A percentile compares a stretch with the other conserved stretches of the same genome.
These are phyloP conservation scores for Scalesia atractyloides DNA, from an alignment of 129 eudicot species.

Conservation along the genomic window DNA sequence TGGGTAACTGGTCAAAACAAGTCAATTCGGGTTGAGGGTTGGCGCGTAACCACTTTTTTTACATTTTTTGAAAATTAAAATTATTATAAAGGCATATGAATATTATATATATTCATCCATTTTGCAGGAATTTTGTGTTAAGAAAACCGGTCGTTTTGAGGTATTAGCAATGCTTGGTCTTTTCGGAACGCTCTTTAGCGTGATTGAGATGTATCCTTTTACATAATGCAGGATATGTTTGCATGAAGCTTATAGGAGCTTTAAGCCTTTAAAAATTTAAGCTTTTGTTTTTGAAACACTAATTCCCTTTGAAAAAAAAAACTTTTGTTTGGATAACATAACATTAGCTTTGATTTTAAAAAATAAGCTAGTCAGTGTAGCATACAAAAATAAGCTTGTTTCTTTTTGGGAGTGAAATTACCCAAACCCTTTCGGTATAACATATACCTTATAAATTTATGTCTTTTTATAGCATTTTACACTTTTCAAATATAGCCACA, in stretches of 20 bases:
- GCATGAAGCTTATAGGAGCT: not conserved
- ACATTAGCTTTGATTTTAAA: too few species aligned
- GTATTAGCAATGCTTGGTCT: slow-evolving; percentile 82
- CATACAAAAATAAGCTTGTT: not conserved
- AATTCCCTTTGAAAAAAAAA: too few species aligned
- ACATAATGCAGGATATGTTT: not conserved
- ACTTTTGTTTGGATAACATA: too few species aligned
- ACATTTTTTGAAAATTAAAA: too few species aligned
- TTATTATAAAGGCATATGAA: not conserved
- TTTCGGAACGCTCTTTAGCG: slow-evolving; percentile 74
- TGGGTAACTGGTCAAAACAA: slow-evolving; percentile 3
- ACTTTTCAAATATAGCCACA: not conserved
- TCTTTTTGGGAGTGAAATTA: not conserved
- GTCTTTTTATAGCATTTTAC: not conserved
- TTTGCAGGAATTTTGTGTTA: slow-evolving; percentile 76
- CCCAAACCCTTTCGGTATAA: not conserved
- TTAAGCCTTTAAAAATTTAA: too few species aligned
- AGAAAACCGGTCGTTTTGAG: slow-evolving; percentile 64
- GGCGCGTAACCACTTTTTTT: not conserved
- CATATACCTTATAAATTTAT: not conserved
- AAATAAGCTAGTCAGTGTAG: too few species aligned
- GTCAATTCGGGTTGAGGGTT: not conserved
- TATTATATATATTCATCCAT: not conserved
- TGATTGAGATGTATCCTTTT: slow-evolving; percentile 81
- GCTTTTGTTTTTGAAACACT: too few species aligned